These are phyloP conservation scores for Lippia alba DNA, from an alignment of 305 asterid genomes.

Conservation along the genomic window DNA sequence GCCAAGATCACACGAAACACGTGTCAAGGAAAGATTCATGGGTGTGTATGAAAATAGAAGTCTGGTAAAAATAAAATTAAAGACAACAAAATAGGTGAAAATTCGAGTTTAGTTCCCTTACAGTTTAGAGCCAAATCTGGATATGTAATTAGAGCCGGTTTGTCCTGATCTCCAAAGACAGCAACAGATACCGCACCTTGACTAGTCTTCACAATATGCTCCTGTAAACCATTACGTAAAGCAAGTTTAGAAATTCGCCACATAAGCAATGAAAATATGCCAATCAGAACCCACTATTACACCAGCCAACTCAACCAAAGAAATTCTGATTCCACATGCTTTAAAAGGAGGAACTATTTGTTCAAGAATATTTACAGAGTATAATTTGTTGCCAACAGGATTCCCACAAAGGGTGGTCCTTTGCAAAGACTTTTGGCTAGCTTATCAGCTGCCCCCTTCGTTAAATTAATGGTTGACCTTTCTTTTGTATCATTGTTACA, in stretches of 20 bases:
- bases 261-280: conserved; percentile 27
- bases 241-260: conserved; percentile 31
- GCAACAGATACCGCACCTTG: conserved; percentile 79
- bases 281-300: conserved; percentile 40
- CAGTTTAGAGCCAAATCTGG: conserved; percentile 95
- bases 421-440: conserved; percentile 34
- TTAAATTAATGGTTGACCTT: conserved; percentile 33
- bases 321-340: conserved; percentile 34
- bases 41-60: conserved; percentile 19
- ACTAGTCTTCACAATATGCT: conserved; percentile 81
- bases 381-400: conserved; percentile 33
- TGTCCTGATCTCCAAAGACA: conserved; percentile 89
- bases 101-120: conserved; percentile 46
- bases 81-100: conserved; percentile 17
- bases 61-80: not conserved
- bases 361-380: conserved; percentile 32
- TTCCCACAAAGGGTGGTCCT: conserved; percentile 33
- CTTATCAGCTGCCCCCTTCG: conserved; percentile 30
- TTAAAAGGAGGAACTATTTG: conserved; percentile 30
- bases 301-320: conserved; percentile 30
- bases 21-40: conserved; percentile 27
- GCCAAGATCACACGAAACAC: conserved; percentile 19
- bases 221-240: conserved; percentile 61
- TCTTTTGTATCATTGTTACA: conserved; percentile 12
- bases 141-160: conserved; percentile 93